Percentiles rank a stretch among this genome's conserved stretches.
Conservation (phyloP, 805 yeast genomes). For the Candida anglica region DNA sequence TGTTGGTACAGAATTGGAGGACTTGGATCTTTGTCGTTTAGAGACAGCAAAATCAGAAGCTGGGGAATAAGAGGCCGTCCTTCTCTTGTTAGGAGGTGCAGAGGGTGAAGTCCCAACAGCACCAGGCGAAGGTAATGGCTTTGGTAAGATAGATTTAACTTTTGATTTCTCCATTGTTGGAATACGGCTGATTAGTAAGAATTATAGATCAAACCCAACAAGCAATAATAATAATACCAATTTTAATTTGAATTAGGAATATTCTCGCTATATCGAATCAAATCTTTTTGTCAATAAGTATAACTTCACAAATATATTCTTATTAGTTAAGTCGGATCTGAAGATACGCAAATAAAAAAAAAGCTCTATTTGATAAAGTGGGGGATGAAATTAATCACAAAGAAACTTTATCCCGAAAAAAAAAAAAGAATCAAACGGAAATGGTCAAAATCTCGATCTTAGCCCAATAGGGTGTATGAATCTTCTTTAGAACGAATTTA, state of each 20-base stretch:
- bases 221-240: no score
- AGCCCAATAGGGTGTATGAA: no score
- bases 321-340: not conserved
- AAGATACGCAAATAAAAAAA: no score
- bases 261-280: no score
- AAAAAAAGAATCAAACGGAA: no score
- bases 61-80: slow-evolving; percentile 8
- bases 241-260: not conserved
- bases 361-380: no score
- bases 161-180: slow-evolving; percentile 32
- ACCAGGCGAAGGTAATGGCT: slow-evolving; percentile 22
- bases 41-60: slow-evolving; percentile 4
- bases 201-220: no score
- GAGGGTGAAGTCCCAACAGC: slow-evolving; percentile 5
- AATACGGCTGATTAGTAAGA: not conserved
- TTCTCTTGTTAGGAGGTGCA: slow-evolving; percentile 11
- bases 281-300: no score
- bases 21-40: slow-evolving; percentile 10
- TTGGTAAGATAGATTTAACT: slow-evolving; percentile 40
- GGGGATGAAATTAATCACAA: no score
- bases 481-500: no score
- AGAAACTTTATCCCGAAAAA: no score
- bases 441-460: no score
- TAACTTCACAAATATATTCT: not conserved
- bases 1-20: not conserved